Conservation (phyloP, 805 yeast genomes). For the Komagataella phaffii region DNA sequence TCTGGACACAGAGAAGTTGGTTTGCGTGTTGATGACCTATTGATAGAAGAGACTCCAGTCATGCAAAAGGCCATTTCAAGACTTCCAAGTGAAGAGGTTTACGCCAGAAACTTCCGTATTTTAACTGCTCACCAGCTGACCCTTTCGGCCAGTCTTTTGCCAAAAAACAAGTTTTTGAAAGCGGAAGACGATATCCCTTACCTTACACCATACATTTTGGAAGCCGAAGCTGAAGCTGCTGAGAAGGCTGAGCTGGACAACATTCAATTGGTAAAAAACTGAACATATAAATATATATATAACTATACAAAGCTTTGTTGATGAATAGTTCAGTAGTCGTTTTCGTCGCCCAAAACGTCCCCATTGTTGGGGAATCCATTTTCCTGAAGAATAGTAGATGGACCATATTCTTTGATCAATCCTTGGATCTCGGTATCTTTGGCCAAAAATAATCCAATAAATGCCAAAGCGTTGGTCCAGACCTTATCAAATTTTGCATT, state of each 20-base stretch:
- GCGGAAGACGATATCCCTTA: slow-evolving; percentile 75
- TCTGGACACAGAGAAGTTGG: slow-evolving; percentile 96
- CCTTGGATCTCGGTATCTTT: slow-evolving; percentile 46
- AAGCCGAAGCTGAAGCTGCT: slow-evolving; percentile 83
- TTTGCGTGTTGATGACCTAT: slow-evolving; percentile 76
- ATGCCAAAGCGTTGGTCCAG: slow-evolving; percentile 73
- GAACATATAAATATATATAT: not conserved
- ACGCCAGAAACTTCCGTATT: slow-evolving; percentile 87
- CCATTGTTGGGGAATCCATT: slow-evolving; percentile 58
- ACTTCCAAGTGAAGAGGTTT: slow-evolving; percentile 71
- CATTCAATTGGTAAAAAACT: slow-evolving; percentile 26
- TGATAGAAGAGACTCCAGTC: slow-evolving; percentile 77
- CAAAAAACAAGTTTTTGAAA: slow-evolving; percentile 63
- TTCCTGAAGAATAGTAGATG: slow-evolving; percentile 38
- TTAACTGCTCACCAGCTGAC: slow-evolving; percentile 86
- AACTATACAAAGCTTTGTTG: not conserved
- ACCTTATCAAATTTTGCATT: slow-evolving; percentile 35
- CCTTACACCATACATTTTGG: slow-evolving; percentile 79
- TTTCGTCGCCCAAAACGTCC: slow-evolving; percentile 44
- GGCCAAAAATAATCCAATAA: slow-evolving; percentile 65
- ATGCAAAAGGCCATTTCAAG: slow-evolving; percentile 82
- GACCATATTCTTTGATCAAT: slow-evolving; percentile 31
- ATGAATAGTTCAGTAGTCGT: slow-evolving; percentile 31
- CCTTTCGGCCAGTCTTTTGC: slow-evolving; percentile 73
- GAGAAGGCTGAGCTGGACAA: slow-evolving; percentile 88